phyloP scores from a whole-genome alignment of 345 rosid species.

The Atalantia buxifolia region DNA sequence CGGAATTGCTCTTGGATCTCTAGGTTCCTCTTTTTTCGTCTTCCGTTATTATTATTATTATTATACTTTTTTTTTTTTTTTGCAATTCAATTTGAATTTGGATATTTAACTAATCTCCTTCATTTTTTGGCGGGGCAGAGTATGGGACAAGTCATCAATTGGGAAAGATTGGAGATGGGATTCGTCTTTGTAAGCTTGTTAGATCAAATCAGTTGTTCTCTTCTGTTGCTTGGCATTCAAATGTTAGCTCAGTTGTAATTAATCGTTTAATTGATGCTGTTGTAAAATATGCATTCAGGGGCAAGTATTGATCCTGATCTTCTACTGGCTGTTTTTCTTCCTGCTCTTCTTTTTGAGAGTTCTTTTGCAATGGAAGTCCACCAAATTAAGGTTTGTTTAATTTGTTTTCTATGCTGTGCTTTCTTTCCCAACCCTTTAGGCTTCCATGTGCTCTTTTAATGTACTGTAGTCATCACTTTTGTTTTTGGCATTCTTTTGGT shows the following conservation, averaged over 20 bases:
- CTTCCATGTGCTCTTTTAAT: background rate
- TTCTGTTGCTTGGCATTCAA: background rate
- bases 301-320: slow-evolving; percentile 77
- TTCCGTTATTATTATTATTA: background rate
- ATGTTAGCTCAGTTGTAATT: background rate
- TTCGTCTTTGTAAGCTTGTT: slow-evolving; percentile 79
- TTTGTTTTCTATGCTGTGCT: background rate
- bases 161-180: slow-evolving; percentile 84
- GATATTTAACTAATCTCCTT: background rate
- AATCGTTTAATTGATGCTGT: background rate
- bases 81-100: background rate
- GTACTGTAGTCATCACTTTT: no score
- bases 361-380: slow-evolving; percentile 93
- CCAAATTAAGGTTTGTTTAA: slow-evolving; percentile 74
- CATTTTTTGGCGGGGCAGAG: slow-evolving; percentile 38
- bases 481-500: background rate
- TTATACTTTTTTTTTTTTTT: background rate
- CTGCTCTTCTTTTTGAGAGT: slow-evolving; percentile 96
- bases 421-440: background rate
- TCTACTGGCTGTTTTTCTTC: slow-evolving; percentile 90
- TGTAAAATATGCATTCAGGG: slow-evolving; percentile 49
- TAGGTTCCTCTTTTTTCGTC: slow-evolving; percentile 42
- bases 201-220: background rate
- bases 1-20: slow-evolving; percentile 81
- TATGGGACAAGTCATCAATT: slow-evolving; percentile 68